Base-by-base conservation (phyloP, 1,284 basidiomycete genomes). In the Afroboletus lepidellus region DNA sequence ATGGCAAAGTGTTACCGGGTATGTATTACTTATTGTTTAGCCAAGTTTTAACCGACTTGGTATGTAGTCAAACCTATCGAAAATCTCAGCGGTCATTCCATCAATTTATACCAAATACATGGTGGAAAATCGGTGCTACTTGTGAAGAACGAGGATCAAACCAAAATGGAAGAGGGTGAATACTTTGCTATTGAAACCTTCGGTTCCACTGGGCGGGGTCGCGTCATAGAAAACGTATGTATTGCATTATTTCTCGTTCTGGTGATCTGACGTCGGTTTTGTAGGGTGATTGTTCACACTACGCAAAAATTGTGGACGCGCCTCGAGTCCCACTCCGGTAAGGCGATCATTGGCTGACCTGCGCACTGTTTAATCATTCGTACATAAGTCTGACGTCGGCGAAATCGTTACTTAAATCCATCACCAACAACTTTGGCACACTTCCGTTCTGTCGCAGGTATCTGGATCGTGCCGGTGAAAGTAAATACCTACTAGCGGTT, bases 161-260 rank as follows among this genome's bases (percentile, higher is more conserved):
- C 90, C 20, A 97, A 93, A 75, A 99, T 99, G 97, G 97, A 99
- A 69, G 97, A 99, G 72, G 96, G 94, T 33, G 97, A 99, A 68
- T 97, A 98, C 71, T 99, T 94, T 69, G 97, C 97, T 15, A 98
- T 99, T 57, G 97, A 99, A 73, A 99, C 97, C 0, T 99, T 99
- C 72, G 97, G 97, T 21, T 92, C 90, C 23, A 99, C 96, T 0
- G 97, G 97, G n/a, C 80, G 90, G 38, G 97, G 96, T 4, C 80
- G 86, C 41, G 93, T 98, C n/a, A 78, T 92, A 13, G 96, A 99
- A 64, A 80, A 80, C 56, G 89, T 90, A 60, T 58, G 81, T 71
- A 6, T 3, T 23, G 46, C 34, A 23, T 24, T 53, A 45, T 55
- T 55, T 48, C 36, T 42, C 3, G 38, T 50, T 41, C 57, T 3